phyloP scores from a whole-genome alignment of 805 yeast genomes.

The Peterozyma xylosa region DNA sequence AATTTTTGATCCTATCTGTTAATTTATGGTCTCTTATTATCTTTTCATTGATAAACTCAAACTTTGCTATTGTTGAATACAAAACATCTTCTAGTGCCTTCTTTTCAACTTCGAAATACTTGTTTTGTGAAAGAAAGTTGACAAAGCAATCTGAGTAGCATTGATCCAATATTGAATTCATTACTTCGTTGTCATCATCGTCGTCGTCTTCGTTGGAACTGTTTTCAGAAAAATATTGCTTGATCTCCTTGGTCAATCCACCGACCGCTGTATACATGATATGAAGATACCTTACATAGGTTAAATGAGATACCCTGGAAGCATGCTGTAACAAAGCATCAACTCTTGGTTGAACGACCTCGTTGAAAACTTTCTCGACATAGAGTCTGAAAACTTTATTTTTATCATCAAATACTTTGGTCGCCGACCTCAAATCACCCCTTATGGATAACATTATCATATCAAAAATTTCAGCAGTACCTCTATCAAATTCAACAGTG shows the following conservation, averaged over 20 bases:
- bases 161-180: conserved; percentile 54
- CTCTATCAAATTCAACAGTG: conserved; percentile 39
- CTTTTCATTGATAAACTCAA: conserved; percentile 30
- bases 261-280: conserved; percentile 52
- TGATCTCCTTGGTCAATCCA: conserved; percentile 56
- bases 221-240: conserved; percentile 38
- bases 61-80: conserved; percentile 34
- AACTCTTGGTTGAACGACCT: conserved; percentile 51
- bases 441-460: conserved; percentile 52
- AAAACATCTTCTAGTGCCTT: conserved; percentile 54
- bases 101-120: conserved; percentile 67
- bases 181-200: conserved; percentile 36
- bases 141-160: conserved; percentile 66
- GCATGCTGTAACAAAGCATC: conserved; percentile 57
- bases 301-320: conserved; percentile 52
- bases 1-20: conserved; percentile 17
- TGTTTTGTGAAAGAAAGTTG: conserved; percentile 56
- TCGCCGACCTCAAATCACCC: conserved; percentile 67
- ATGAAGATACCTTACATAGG: conserved; percentile 72
- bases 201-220: conserved; percentile 26
- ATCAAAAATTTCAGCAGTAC: conserved; percentile 44
- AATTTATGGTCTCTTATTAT: conserved; percentile 26
- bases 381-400: conserved; percentile 59
- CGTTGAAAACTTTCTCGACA: conserved; percentile 70
- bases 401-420: conserved; percentile 67